A percentile compares a stretch with the other conserved stretches of the same genome.
Conservation (phyloP, 768 basidiomycete species). For the Neoboletus subvelutipes region DNA sequence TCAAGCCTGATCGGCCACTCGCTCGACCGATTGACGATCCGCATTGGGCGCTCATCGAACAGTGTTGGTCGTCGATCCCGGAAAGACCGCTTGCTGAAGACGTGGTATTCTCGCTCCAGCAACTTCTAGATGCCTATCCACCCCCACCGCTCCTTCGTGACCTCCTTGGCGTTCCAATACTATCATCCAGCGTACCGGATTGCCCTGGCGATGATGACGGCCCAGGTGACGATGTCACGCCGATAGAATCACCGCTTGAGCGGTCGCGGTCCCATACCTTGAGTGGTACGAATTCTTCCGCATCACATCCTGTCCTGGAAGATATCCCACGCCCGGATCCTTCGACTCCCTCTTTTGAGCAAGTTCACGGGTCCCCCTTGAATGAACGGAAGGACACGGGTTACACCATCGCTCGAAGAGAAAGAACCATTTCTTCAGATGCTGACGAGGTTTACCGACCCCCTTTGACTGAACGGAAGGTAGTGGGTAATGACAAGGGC, state of each 20-base stretch:
- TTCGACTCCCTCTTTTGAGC: background rate
- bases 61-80: background rate
- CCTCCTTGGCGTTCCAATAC: background rate
- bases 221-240: no score
- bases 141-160: background rate
- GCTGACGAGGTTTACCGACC: background rate
- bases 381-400: background rate
- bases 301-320: no score
- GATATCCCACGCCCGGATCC: background rate
- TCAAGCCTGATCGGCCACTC: background rate
- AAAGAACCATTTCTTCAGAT: background rate
- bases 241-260: background rate
- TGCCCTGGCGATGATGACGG: background rate
- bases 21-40: no score
- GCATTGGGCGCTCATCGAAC: slow-evolving; percentile 6
- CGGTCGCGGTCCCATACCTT: background rate
- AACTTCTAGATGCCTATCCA: background rate
- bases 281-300: background rate
- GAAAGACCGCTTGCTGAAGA: background rate
- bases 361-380: background rate
- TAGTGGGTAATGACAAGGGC: background rate
- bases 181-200: background rate
- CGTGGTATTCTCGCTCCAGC: background rate
- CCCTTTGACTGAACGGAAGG: background rate
- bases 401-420: background rate